Evolutionary conservation across 108 stramenopile genomes (phyloP).

Genomic region (Nannochloropsis gaditana): DNA sequence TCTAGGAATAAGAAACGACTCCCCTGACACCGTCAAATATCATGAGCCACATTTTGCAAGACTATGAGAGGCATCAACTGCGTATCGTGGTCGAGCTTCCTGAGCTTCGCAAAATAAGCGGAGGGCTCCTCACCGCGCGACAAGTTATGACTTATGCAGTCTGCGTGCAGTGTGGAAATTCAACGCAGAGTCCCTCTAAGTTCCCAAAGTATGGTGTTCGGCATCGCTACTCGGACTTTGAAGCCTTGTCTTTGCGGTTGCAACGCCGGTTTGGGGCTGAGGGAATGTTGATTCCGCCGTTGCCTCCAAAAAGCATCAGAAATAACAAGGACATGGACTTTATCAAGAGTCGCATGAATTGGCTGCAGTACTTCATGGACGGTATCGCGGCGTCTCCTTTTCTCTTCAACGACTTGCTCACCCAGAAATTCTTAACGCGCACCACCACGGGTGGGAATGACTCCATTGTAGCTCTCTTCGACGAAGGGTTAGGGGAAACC

Average conservation of each 20-base stretch:
- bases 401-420: background rate
- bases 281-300: conserved; percentile 14
- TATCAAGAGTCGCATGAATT: background rate
- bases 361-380: background rate
- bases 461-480: background rate
- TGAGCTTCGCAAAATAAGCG: background rate
- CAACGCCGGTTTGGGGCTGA: background rate
- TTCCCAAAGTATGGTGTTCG: conserved; percentile 9
- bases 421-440: background rate
- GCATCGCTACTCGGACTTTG: background rate
- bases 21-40: no score
- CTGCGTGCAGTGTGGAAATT: background rate
- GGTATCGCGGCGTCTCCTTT: conserved; percentile 11
- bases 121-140: background rate
- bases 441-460: background rate
- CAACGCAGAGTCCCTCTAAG: background rate
- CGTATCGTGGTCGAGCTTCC: background rate
- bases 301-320: background rate
- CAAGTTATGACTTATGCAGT: background rate
- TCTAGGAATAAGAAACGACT: no score
- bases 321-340: background rate
- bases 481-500: background rate
- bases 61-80: background rate
- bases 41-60: background rate
- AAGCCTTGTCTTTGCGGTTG: background rate